phyloP scores from a whole-genome alignment of 495 filamentous ascomycete species.

The Astrothelium subdiscretum region DNA sequence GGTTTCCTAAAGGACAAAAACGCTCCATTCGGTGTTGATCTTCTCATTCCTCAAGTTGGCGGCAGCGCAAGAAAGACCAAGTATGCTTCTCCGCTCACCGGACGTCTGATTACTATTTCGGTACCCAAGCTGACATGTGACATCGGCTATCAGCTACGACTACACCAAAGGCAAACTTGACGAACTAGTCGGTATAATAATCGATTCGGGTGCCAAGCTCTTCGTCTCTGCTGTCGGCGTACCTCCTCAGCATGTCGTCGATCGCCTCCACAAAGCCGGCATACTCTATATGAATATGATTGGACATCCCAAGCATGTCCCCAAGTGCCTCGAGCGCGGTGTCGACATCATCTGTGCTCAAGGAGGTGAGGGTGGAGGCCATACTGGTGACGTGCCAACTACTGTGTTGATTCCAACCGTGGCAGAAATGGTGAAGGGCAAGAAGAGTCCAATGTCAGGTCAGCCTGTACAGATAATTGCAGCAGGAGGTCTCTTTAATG shows the following conservation, averaged over 20 bases:
- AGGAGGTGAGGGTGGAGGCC: slow-evolving; percentile 78
- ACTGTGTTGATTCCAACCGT: slow-evolving; percentile 84
- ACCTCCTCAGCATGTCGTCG: slow-evolving; percentile 77
- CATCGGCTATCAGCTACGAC: slow-evolving; percentile 49
- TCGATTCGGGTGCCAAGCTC: slow-evolving; percentile 77
- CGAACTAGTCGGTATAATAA: slow-evolving; percentile 82
- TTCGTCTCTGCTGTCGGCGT: slow-evolving; percentile 97
- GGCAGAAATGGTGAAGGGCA: slow-evolving; percentile 65
- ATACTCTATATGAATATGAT: slow-evolving; percentile 99
- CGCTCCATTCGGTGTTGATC: slow-evolving; percentile 95
- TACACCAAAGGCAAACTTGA: slow-evolving; percentile 98
- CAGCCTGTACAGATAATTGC: slow-evolving; percentile 80
- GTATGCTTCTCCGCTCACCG: slow-evolving; percentile 35
- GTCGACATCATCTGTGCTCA: slow-evolving; percentile 89
- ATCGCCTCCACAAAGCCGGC: slow-evolving; percentile 73
- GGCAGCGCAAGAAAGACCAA: slow-evolving; percentile 90
- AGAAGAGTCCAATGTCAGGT: slow-evolving; percentile 80
- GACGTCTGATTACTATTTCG: neutral
- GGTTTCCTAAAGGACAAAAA: slow-evolving; percentile 82
- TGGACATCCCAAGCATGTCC: slow-evolving; percentile 96
- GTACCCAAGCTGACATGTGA: slow-evolving; percentile 4
- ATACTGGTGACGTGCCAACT: slow-evolving; percentile 85
- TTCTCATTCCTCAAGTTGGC: slow-evolving; percentile 88
- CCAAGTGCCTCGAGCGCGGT: slow-evolving; percentile 82
- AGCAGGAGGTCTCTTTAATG: slow-evolving; percentile 90